phyloP scores from a whole-genome alignment of 306 rosid genomes.

The Purshia tridentata region DNA sequence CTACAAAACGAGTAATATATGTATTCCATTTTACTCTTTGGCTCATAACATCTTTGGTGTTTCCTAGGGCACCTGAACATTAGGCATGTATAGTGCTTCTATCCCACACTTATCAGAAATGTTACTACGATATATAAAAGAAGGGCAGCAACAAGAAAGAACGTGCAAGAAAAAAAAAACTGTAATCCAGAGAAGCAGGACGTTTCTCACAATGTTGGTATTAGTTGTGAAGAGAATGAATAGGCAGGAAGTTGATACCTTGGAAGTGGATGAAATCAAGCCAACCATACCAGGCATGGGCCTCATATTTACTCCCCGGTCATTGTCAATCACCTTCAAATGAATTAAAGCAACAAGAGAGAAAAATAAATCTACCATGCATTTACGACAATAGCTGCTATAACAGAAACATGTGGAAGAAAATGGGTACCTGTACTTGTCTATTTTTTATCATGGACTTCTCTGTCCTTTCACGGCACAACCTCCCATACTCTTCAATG shows the following conservation, averaged over 20 bases:
- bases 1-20: not conserved
- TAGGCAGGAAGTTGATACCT: slow-evolving; percentile 51
- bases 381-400: slow-evolving; percentile 13
- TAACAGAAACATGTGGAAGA: slow-evolving; percentile 11
- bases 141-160: too few relatives aligned
- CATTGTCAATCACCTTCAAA: slow-evolving; percentile 80
- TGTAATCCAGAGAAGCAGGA: not conserved
- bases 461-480: slow-evolving; percentile 95
- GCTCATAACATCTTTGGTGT: not conserved
- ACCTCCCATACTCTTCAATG: slow-evolving; percentile 80
- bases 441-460: slow-evolving; percentile 82
- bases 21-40: not conserved
- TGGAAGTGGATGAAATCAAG: slow-evolving; percentile 70
- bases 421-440: slow-evolving; percentile 73
- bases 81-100: too few relatives aligned
- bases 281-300: slow-evolving; percentile 99
- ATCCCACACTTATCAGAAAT: too few relatives aligned
- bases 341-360: slow-evolving; percentile 25
- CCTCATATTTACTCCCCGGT: slow-evolving; percentile 91
- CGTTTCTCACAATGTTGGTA: not conserved
- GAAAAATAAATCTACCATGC: slow-evolving; percentile 19
- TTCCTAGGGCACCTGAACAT: too few relatives aligned
- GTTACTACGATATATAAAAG: too few relatives aligned
- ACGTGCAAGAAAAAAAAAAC: not conserved
- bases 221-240: slow-evolving; percentile 1